Evolutionary conservation across 2,329 filamentous ascomycete species (phyloP).

Genomic region (Volutella citrinella): DNA sequence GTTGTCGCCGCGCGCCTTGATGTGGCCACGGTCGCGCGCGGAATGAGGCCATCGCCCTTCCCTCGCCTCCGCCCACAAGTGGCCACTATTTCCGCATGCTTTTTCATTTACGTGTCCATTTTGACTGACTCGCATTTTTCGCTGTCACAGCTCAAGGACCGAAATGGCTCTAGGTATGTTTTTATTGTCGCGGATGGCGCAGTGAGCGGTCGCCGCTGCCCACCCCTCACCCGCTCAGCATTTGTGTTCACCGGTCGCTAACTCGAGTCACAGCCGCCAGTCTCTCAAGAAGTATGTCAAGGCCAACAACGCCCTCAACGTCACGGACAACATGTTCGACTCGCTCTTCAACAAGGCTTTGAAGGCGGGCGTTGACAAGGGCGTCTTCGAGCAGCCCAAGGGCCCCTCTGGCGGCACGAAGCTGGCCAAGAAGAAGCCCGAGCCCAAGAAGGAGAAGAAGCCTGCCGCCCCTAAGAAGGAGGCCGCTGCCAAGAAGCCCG

Average conservation of each 20-base stretch:
- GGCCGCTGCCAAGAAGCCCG: slow-evolving; percentile 28
- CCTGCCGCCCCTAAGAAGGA: slow-evolving; percentile 29
- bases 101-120: too few relatives aligned
- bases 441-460: slow-evolving; percentile 38
- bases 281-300: slow-evolving; percentile 60
- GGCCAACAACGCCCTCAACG: slow-evolving; percentile 50
- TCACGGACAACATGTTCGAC: slow-evolving; percentile 57
- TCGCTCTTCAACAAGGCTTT: slow-evolving; percentile 84
- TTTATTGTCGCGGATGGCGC: slow-evolving; percentile 5
- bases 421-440: slow-evolving; percentile 73
- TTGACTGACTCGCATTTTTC: slow-evolving; percentile 20
- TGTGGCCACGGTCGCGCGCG: slow-evolving; percentile 15
- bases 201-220: slow-evolving; percentile 10
- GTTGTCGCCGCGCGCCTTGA: slow-evolving; percentile 20
- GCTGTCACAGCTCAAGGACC: slow-evolving; percentile 54
- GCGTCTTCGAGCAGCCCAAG: slow-evolving; percentile 86
- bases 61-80: slow-evolving; percentile 8
- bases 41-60: slow-evolving; percentile 21
- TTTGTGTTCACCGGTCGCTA: slow-evolving; percentile 8
- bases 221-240: neutral
- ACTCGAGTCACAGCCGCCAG: slow-evolving; percentile 45
- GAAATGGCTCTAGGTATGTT: slow-evolving; percentile 51
- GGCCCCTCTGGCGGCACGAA: slow-evolving; percentile 89
- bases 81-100: slow-evolving; percentile 3
- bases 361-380: slow-evolving; percentile 79